Evolutionary conservation across 2,329 filamentous ascomycete genomes (phyloP), one percentile per base, ranked within the genome.

Genomic region (Chrysoporthe puriensis): DNA sequence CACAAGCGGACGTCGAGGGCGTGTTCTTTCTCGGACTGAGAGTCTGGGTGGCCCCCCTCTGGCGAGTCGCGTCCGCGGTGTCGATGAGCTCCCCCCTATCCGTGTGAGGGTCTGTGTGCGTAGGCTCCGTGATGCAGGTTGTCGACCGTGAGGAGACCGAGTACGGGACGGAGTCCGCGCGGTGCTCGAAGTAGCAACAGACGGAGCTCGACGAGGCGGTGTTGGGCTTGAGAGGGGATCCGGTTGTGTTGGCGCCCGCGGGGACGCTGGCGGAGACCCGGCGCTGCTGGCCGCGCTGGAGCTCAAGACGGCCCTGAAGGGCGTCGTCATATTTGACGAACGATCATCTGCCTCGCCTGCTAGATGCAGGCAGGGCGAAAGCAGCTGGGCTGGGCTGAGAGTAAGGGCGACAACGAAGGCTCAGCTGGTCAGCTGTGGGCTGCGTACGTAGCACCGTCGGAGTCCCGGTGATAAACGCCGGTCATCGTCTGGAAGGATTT

Each of bases 361-460:
- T 64, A 6, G 32, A 16, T 36, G 42, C 54, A 64, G 62, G 40
- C 54, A 48, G 63, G 63, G 42, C 54, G 43, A 48, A 26, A 42
- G 52, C 62, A 48, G 52, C 62, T 64, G 62, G 42, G 40, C 52
- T 56, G 52, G 13, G 40, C 63, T 60, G 57, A 60, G n/a, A 26
- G 42, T 42, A 40, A 60, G 40, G 56, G 40, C 63, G 54, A 34
- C 26, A 42, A 40, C 32, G 54, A 48, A 9, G 7, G 21, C 54
- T 64, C 63, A 64, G 43, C 63, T 59, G 62, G 32, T 50, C 54
- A 57, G 32, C 43, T 26, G 36, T 64, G 54, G 63, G 32, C 32
- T 64, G 43, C 54, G 54, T 32, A 64, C 56, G 63, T 59, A 36
- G 63, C 56, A 64, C 63, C 50, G n/a, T 64, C 63, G 63, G 63